These are phyloP conservation scores for Stenocarpella maydis DNA, from an alignment of 2,329 filamentous ascomycete species.

Conservation along the genomic window DNA sequence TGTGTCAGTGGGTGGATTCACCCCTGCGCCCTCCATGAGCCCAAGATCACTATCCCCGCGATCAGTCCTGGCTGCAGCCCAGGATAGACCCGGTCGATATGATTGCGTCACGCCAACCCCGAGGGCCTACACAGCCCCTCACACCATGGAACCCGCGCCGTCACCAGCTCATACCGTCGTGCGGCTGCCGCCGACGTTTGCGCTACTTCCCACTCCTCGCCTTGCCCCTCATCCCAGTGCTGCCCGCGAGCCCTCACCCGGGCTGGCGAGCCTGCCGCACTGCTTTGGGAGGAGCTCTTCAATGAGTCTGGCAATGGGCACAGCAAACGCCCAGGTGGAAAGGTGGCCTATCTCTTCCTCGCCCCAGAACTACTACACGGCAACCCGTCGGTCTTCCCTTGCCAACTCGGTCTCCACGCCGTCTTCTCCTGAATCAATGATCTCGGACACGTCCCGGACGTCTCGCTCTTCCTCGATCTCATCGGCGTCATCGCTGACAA, in stretches of 20 bases:
- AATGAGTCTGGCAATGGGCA: constrained; percentile 68
- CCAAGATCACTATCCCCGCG: constrained; percentile 45
- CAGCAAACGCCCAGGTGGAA: constrained; percentile 59
- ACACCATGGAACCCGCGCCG: constrained; percentile 59
- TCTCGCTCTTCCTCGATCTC: constrained; percentile 73
- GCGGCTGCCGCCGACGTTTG: constrained; percentile 60
- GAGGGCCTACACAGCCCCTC: constrained; percentile 52
- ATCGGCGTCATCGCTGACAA: constrained; percentile 66
- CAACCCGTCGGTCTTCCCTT: constrained; percentile 66
- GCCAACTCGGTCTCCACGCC: constrained; percentile 69
- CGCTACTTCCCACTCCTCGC: constrained; percentile 65
- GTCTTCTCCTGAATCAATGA: constrained; percentile 73
- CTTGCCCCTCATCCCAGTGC: constrained; percentile 64
- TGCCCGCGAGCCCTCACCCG: constrained; percentile 65
- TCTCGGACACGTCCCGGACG: constrained; percentile 68
- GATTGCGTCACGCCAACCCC: constrained; percentile 48
- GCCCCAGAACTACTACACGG: constrained; percentile 57
- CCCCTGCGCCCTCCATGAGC: constrained; percentile 33
- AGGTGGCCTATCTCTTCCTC: constrained; percentile 63
- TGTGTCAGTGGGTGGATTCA: constrained; percentile 38
- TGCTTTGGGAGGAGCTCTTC: constrained; percentile 60
- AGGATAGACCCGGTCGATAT: constrained; percentile 38
- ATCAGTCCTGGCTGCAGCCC: constrained; percentile 54
- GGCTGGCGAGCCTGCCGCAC: constrained; percentile 45
- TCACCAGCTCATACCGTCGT: constrained; percentile 53